These are phyloP conservation scores for Cladorrhinum samala DNA, from an alignment of 495 filamentous ascomycete genomes.

Conservation along the genomic window DNA sequence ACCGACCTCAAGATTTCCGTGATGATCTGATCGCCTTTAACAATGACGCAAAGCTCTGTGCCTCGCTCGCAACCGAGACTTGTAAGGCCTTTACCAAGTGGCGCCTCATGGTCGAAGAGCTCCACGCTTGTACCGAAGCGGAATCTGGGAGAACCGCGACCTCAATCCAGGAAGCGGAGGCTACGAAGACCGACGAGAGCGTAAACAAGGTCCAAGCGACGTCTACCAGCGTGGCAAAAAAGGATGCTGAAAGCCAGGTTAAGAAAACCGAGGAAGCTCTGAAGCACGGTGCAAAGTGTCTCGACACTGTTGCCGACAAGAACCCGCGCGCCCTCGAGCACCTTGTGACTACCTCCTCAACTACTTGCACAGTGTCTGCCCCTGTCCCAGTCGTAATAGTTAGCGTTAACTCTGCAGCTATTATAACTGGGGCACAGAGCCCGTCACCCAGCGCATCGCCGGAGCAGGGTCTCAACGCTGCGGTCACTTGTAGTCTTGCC, in stretches of 20 bases:
- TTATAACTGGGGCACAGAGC: neutral
- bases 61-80: neutral
- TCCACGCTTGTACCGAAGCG: neutral
- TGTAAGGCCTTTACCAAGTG: constrained; percentile 1
- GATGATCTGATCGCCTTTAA: neutral
- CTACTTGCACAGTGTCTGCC: no score
- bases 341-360: no score
- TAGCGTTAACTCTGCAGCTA: no score
- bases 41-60: constrained; percentile 1
- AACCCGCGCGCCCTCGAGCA: neutral
- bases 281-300: neutral
- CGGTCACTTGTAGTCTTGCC: neutral
- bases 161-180: neutral
- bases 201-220: neutral
- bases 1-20: neutral
- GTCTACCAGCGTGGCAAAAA: neutral
- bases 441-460: neutral
- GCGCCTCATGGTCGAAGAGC: constrained; percentile 1
- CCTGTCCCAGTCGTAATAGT: no score
- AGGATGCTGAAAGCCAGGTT: neutral
- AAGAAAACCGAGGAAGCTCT: neutral
- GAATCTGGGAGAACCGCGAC: neutral
- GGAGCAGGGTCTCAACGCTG: neutral
- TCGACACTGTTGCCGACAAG: constrained; percentile 6
- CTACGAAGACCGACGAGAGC: neutral